These are phyloP conservation scores for Amanita polypyramis DNA, from an alignment of 768 basidiomycete genomes.

Conservation along the genomic window DNA sequence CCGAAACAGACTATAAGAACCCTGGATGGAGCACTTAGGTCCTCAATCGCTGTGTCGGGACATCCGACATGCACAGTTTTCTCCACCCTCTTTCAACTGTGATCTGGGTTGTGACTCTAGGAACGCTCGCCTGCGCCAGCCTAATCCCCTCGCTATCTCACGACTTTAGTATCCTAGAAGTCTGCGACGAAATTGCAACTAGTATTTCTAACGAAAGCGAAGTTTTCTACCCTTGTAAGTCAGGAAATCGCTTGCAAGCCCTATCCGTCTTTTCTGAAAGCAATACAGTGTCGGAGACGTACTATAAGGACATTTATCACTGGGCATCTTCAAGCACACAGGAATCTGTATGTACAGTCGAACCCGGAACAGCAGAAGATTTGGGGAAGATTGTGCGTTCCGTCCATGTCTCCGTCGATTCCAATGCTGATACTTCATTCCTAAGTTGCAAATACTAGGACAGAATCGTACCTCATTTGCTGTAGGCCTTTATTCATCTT, in stretches of 20 bases:
- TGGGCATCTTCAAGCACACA: background rate
- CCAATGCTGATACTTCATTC: background rate
- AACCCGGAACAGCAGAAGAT: conserved; percentile 4
- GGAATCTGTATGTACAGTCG: background rate
- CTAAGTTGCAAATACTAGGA: background rate
- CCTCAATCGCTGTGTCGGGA: too few species aligned
- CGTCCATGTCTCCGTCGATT: too few species aligned
- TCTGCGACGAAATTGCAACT: background rate
- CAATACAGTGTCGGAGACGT: background rate
- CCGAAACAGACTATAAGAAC: too few species aligned
- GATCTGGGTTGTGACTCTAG: background rate
- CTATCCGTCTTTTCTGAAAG: background rate
- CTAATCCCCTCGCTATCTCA: too few species aligned
- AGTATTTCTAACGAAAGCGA: background rate
- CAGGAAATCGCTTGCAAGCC: conserved; percentile 8
- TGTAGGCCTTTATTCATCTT: background rate
- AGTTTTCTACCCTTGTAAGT: conserved; percentile 9
- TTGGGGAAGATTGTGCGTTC: conserved; percentile 1
- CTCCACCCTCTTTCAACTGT: background rate
- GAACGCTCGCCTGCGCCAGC: background rate
- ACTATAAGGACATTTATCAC: background rate
- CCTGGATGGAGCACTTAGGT: too few species aligned
- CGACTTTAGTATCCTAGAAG: background rate
- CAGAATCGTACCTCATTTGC: background rate
- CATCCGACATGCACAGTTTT: too few species aligned